Evolutionary conservation across 208 protist genomes (phyloP), one percentile per base, ranked within the genome.

Genomic region (Strigomonas galati): DNA sequence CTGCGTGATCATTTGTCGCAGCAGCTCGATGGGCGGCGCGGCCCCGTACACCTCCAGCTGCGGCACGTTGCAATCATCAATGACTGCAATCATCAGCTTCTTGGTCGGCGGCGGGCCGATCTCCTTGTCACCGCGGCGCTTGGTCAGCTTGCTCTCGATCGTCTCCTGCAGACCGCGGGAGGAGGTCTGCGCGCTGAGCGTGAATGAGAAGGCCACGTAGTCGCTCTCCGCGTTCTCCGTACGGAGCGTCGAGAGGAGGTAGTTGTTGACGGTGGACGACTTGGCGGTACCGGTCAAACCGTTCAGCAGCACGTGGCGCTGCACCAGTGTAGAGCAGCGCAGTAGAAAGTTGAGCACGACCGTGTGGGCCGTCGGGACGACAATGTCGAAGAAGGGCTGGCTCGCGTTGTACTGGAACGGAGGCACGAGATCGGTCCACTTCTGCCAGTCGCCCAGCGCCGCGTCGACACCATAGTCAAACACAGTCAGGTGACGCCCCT

Each of bases 61-160:
- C 26, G 95, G 94, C 80, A 98, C 97, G 78, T 98, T 98, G 62
- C 96, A 85, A 74, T 98, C 96, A 71, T 98, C 96, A 35, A 97
- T 90, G 28, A 98, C 86, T 35, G 96, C 90, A 63, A 98, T 79
- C 64, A 97, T 84, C 53, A 85, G 63, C 44, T 77, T 63, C 79
- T 97, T 97, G 46, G 89, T 84, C 19, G 81, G 79, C 51, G 82
- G 75, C 40, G 92, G 87, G 35, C 92, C 92, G 26, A 97, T 81
- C 53, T 87, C 81, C 66, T 81, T 85, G 43, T 91, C 84, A 27
- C 91, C 79, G 65, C 92, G 87, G 55, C 89, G 91, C 64, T 97
- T 97, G 23, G 90, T 77, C 48, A 98, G 79, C 78, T 98, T 98
- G 62, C 83, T 81, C 76, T 98, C 97, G 52, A 98, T 78, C 1